Conservation (phyloP, 257 asterid genomes). For the Solanum pennellii region DNA sequence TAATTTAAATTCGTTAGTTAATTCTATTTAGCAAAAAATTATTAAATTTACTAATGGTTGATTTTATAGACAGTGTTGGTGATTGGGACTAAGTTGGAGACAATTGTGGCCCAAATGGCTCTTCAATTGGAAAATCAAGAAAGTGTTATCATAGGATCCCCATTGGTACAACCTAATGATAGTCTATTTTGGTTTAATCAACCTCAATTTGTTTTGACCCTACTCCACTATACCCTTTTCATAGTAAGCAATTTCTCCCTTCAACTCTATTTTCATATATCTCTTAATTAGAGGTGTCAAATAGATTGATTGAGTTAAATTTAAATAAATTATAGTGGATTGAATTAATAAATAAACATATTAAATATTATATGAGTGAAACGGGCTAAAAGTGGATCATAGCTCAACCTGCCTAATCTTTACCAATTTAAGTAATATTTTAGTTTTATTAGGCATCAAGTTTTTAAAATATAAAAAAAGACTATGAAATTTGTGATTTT, state of each 20-base stretch:
- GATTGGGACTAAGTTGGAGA: conserved; percentile 62
- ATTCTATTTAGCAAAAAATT: neutral
- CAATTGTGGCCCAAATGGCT: conserved; percentile 63
- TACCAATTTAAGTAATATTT: neutral
- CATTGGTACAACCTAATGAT: conserved; percentile 54
- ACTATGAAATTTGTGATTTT: neutral
- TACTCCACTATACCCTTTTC: conserved; percentile 52
- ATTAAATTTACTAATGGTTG: neutral
- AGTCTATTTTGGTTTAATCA: conserved; percentile 55
- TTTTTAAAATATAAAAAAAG: neutral
- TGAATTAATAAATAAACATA: neutral
- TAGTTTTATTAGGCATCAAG: neutral
- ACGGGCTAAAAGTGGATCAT: neutral
- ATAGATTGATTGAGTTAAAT: neutral
- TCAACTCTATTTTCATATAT: neutral
- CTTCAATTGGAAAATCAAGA: conserved; percentile 23
- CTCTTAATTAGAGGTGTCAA: neutral
- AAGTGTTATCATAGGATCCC: conserved; percentile 49
- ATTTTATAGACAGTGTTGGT: conserved; percentile 38
- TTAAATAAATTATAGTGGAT: neutral
- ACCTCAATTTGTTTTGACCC: conserved; percentile 51
- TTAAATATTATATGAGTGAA: neutral
- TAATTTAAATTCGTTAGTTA: too few species aligned
- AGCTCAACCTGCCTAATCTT: neutral
- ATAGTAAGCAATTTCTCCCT: conserved; percentile 24